A percentile compares a stretch with the other conserved stretches of the same genome.
Conservation (phyloP, 306 rosid species). For the Acacia acuminata region DNA sequence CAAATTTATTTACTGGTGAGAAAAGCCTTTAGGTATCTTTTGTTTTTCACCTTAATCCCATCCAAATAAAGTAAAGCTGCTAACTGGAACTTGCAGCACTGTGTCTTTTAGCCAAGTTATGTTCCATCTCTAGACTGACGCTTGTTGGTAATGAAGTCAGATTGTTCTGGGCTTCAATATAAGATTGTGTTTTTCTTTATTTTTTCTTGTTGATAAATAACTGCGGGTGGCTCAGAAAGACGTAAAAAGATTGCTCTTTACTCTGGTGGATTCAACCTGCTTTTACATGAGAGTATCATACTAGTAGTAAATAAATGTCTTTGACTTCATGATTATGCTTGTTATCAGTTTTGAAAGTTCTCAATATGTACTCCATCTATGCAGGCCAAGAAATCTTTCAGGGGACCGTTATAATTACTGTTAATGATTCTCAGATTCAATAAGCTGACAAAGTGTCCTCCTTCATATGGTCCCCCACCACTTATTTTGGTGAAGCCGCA, state of each 20-base stretch:
- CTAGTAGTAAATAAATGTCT: slow-evolving; percentile 5
- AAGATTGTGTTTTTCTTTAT: not conserved
- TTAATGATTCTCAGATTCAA: slow-evolving; percentile 30
- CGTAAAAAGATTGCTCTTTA: slow-evolving; percentile 13
- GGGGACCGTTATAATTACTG: slow-evolving; percentile 38
- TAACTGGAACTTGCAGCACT: slow-evolving; percentile 6
- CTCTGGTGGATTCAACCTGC: not conserved
- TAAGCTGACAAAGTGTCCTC: slow-evolving; percentile 21
- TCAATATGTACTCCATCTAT: slow-evolving; percentile 17
- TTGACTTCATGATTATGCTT: slow-evolving; percentile 18
- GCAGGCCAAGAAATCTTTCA: slow-evolving; percentile 68
- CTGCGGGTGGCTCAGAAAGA: not conserved
- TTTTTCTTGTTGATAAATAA: not conserved
- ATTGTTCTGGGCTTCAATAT: not conserved
- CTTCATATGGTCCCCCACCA: slow-evolving; percentile 24
- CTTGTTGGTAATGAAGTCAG: not conserved
- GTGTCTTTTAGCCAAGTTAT: not conserved
- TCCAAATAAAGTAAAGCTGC: not conserved
- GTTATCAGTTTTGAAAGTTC: slow-evolving; percentile 26
- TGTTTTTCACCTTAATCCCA: slow-evolving; percentile 13
- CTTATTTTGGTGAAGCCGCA: slow-evolving; percentile 10
- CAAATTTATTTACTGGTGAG: not conserved
- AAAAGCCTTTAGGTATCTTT: slow-evolving; percentile 16
- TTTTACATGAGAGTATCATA: not conserved
- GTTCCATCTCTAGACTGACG: not conserved